Evolutionary conservation across 2,329 filamentous ascomycete species (phyloP).

Genomic region (Furcasterigmium furcatum): DNA sequence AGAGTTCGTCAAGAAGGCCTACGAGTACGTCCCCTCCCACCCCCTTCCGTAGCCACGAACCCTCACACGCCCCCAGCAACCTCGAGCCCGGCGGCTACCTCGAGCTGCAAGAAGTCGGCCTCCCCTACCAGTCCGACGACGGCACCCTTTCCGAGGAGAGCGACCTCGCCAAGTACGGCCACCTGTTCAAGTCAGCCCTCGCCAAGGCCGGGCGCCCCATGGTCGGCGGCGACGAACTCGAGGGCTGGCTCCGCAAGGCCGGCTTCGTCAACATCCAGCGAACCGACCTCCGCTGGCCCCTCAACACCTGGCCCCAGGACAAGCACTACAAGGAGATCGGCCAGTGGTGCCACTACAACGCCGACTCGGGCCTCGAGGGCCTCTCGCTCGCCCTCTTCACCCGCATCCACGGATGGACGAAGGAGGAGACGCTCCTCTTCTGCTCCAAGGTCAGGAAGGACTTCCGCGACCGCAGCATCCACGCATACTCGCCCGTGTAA

Average conservation of each 20-base stretch:
- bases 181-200: conserved; percentile 24
- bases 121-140: conserved; percentile 24
- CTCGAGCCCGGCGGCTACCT: conserved; percentile 29
- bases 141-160: conserved; percentile 22
- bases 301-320: conserved; percentile 27
- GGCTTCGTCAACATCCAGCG: conserved; percentile 26
- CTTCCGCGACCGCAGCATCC: conserved; percentile 16
- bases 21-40: conserved; percentile 6
- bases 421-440: conserved; percentile 18
- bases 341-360: conserved; percentile 12
- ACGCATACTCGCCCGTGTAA: conserved; percentile 22
- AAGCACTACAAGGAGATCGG: conserved; percentile 20
- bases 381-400: conserved; percentile 24
- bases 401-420: conserved; percentile 18
- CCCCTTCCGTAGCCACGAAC: too few species aligned
- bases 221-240: conserved; percentile 15
- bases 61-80: conserved; percentile 4
- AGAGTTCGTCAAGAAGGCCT: conserved; percentile 18
- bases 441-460: conserved; percentile 19
- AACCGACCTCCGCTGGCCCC: conserved; percentile 19
- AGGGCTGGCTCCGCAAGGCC: neutral
- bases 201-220: conserved; percentile 23
- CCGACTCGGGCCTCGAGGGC: conserved; percentile 19
- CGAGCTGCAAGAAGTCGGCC: conserved; percentile 25
- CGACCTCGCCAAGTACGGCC: conserved; percentile 20